Conservation (phyloP, 2,329 filamentous ascomycete species). For the Botrytis medusae region DNA sequence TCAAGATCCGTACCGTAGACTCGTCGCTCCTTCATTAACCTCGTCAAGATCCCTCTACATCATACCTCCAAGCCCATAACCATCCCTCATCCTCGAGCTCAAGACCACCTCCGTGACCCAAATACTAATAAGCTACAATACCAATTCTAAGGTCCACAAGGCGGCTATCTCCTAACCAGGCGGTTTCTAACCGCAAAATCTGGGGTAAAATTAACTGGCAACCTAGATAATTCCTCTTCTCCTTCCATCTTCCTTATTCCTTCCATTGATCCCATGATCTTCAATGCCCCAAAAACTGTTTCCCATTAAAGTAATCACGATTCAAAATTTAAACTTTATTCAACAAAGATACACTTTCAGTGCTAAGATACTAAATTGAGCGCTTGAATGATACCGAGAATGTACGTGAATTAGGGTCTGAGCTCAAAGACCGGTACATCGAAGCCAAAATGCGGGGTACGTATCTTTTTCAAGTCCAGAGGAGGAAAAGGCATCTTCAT, state of each 20-base stretch:
- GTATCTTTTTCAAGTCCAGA: not conserved
- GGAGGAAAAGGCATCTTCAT: not conserved
- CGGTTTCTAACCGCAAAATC: not conserved
- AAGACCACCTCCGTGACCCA: no score
- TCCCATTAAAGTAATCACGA: not conserved
- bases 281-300: not conserved
- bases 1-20: not conserved
- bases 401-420: conserved; percentile 6
- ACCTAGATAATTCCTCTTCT: not conserved
- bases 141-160: not conserved
- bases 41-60: not conserved
- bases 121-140: not conserved
- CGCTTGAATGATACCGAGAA: not conserved
- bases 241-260: not conserved
- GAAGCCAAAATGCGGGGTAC: not conserved
- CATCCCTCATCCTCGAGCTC: no score
- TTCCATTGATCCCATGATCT: not conserved
- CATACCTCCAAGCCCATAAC: not conserved
- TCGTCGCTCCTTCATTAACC: not conserved
- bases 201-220: not conserved
- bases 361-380: not conserved
- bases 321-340: not conserved
- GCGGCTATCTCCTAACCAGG: not conserved
- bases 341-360: not conserved
- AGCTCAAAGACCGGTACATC: not conserved